Base-by-base conservation (phyloP, 2,329 filamentous ascomycete species). In the Calonectria honghensis region DNA sequence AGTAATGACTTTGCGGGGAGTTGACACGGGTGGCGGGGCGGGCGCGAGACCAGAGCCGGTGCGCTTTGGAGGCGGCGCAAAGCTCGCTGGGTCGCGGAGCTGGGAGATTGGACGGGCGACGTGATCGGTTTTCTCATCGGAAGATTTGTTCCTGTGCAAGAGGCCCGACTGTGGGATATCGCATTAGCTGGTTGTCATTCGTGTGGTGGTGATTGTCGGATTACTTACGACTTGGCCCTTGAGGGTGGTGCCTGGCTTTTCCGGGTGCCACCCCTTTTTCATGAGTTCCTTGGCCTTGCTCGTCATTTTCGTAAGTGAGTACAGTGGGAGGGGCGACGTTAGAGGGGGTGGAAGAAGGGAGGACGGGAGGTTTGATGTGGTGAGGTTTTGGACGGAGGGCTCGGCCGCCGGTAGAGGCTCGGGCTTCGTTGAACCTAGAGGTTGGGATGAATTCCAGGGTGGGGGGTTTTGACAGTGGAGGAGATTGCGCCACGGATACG, bases 61-160 rank as follows among this genome's bases (percentile, higher is more conserved):
- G 48, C 86, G 94, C 80, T 91, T 96, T 0, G 96, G 96, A 32
- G 96, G 96, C 31, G 95, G 95, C 2, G 91, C 95, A 82, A 98
- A 98, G 20, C 92, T 90, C 1, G 91, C 84, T 1, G 95, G 96
- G 82, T 98, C 95, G 82, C 92, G 93, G 37, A 98, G 89, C 4
- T 91, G 89, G 11, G 92, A 88, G 54, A 97, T 86, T 1, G 96
- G 95, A 20, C 89, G 88, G 39, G 90, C 85, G 57, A 85, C 83
- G 77, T 88, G 87, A 70, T 84, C 79, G 29, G 79, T 74, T 27
- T 74, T 64, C 20, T 83, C 79, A 35, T 79, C 73, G 1, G 81
- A 77, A 20, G 82, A 79, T 35, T 86, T 85, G 68, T 84, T 84
- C 73, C 88, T 86, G 54, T 86, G 85, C 20, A 90, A 78, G 35